phyloP scores from a whole-genome alignment of 2,329 filamentous ascomycete genomes.

The Fusarium sarcochroum region DNA sequence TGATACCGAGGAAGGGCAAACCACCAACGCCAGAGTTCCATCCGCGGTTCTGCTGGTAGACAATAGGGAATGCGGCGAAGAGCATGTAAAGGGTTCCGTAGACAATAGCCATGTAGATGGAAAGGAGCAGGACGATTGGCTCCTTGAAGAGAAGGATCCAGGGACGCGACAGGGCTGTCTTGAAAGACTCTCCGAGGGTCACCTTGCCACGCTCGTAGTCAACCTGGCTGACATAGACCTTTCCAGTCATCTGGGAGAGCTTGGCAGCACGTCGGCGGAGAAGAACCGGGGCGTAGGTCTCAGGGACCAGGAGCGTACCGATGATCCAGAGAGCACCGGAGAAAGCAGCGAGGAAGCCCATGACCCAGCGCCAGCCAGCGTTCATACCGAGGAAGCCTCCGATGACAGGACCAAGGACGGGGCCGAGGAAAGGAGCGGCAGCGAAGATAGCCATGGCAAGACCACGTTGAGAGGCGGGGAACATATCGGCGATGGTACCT shows the following conservation, averaged over 20 bases:
- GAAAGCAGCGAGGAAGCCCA: conserved; percentile 85
- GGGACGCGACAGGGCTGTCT: conserved; percentile 77
- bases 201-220: conserved; percentile 52
- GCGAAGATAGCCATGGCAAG: conserved; percentile 86
- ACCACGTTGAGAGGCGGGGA: conserved; percentile 82
- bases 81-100: conserved; percentile 81
- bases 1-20: conserved; percentile 40
- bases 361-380: conserved; percentile 83
- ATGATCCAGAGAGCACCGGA: conserved; percentile 74
- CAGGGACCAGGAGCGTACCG: conserved; percentile 84
- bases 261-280: conserved; percentile 57
- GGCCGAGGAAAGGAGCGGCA: conserved; percentile 81
- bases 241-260: conserved; percentile 39
- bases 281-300: conserved; percentile 86
- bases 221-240: conserved; percentile 38
- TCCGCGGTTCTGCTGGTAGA: conserved; percentile 69
- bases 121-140: conserved; percentile 84
- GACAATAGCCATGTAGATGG: conserved; percentile 84
- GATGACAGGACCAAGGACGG: conserved; percentile 63
- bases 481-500: conserved; percentile 84
- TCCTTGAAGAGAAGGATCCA: conserved; percentile 66
- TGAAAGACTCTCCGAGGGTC: conserved; percentile 60
- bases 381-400: conserved; percentile 80
- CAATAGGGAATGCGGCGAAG: conserved; percentile 75
- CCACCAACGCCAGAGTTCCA: conserved; percentile 40